Conservation (phyloP, 78 protist genomes). For the Tieghemostelium lacteum region DNA sequence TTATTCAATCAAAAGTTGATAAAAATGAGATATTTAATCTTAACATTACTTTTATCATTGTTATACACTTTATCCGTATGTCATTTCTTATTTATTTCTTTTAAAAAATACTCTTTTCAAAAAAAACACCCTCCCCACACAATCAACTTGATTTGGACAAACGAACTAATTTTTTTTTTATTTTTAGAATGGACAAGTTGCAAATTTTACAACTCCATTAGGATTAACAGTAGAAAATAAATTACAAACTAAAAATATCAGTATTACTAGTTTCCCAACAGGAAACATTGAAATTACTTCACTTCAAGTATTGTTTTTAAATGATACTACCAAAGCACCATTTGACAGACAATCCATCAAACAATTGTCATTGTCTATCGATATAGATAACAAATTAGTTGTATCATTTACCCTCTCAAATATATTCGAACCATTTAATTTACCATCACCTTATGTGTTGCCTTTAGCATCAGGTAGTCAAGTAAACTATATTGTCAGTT, state of each 20-base stretch:
- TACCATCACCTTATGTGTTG: conserved; percentile 61
- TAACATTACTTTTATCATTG: too few relatives aligned
- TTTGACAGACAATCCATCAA: conserved; percentile 7
- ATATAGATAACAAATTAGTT: not conserved
- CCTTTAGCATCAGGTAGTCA: not conserved
- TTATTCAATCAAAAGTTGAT: too few relatives aligned
- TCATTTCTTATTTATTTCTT: too few relatives aligned
- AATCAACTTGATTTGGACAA: too few relatives aligned
- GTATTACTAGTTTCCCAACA: conserved; percentile 7
- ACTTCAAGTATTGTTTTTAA: conserved; percentile 38
- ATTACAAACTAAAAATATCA: not conserved
- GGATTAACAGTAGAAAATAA: not conserved
- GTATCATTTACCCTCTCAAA: conserved; percentile 67
- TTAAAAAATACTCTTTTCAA: too few relatives aligned
- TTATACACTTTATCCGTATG: too few relatives aligned
- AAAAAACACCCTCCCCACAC: too few relatives aligned
- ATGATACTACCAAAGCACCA: conserved; percentile 18
- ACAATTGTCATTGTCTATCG: conserved; percentile 26
- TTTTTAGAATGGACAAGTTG: not conserved
- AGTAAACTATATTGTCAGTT: not conserved
- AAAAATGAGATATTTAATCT: too few relatives aligned
- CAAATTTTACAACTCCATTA: not conserved
- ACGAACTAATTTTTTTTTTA: not conserved
- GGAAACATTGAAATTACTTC: conserved; percentile 28
- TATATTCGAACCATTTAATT: conserved; percentile 31